These are phyloP conservation scores for Dothistroma pini DNA, from an alignment of 2,329 filamentous ascomycete species.

Conservation along the genomic window DNA sequence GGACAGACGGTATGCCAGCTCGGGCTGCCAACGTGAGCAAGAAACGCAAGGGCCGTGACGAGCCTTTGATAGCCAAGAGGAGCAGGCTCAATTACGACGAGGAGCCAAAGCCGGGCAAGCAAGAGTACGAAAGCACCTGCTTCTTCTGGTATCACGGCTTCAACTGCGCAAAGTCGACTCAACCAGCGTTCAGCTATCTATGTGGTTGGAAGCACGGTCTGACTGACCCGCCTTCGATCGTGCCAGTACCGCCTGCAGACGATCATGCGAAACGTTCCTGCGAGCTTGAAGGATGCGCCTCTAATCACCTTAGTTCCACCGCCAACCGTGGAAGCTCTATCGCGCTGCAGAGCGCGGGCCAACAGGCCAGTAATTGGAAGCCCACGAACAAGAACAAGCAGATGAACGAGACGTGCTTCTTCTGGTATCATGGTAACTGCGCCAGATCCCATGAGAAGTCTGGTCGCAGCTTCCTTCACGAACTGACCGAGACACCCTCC, in stretches of 20 bases:
- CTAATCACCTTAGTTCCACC: background rate
- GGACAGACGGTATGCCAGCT: background rate
- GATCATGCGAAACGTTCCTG: background rate
- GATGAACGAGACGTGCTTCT: slow-evolving; percentile 18
- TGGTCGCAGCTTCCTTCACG: slow-evolving; percentile 14
- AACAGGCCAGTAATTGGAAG: background rate
- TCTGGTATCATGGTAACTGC: slow-evolving; percentile 24
- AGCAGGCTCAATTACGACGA: slow-evolving; percentile 7
- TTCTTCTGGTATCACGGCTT: slow-evolving; percentile 10
- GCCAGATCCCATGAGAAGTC: slow-evolving; percentile 6
- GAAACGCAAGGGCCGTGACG: background rate
- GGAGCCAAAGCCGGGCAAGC: background rate
- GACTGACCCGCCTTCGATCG: slow-evolving; percentile 3
- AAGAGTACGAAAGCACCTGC: slow-evolving; percentile 2
- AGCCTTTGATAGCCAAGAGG: background rate
- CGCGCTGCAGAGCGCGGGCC: background rate
- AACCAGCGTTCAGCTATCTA: background rate
- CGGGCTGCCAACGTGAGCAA: background rate
- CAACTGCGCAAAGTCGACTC: background rate
- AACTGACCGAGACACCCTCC: slow-evolving; percentile 10
- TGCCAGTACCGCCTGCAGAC: background rate
- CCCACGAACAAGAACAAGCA: background rate
- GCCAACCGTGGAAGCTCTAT: background rate
- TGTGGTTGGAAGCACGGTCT: slow-evolving; percentile 3
- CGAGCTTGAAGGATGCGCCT: background rate